Percentiles rank a stretch among this genome's conserved stretches.
Evolutionary conservation across 208 protist genomes (phyloP).

Genomic region (Crithidia expoeki): DNA sequence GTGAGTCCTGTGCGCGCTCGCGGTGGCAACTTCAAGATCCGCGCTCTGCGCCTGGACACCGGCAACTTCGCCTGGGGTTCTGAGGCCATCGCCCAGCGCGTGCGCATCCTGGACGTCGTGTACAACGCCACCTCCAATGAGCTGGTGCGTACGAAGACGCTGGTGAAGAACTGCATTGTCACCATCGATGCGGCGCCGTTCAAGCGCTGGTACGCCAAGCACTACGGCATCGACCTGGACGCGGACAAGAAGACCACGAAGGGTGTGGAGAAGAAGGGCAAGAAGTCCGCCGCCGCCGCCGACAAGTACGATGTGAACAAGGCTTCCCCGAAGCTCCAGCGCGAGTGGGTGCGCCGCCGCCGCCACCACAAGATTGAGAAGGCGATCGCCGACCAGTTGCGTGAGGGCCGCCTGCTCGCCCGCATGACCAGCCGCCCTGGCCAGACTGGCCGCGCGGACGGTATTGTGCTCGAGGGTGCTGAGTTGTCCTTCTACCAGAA

Average conservation of each 20-base stretch:
- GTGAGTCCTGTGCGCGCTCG: slow-evolving; percentile 96
- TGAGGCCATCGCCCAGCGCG: slow-evolving; percentile 90
- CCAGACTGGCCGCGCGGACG: slow-evolving; percentile 97
- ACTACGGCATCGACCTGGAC: slow-evolving; percentile 96
- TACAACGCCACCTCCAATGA: slow-evolving; percentile 99
- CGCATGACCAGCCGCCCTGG: slow-evolving; percentile 97
- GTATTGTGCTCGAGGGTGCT: slow-evolving; percentile 99
- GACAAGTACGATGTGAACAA: slow-evolving; percentile 84
- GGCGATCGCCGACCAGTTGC: slow-evolving; percentile 93
- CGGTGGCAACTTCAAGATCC: slow-evolving; percentile 98
- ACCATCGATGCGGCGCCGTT: slow-evolving; percentile 98
- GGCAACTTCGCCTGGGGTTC: slow-evolving; percentile 99
- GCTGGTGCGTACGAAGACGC: slow-evolving; percentile 99
- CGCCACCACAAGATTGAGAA: slow-evolving; percentile 83
- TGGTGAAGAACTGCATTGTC: slow-evolving; percentile 99
- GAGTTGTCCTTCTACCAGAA: slow-evolving; percentile 99
- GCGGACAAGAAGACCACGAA: not conserved
- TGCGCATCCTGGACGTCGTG: slow-evolving; percentile 97
- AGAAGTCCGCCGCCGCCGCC: slow-evolving; percentile 59
- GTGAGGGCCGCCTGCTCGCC: slow-evolving; percentile 95
- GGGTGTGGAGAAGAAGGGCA: slow-evolving; percentile 78
- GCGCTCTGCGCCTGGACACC: slow-evolving; percentile 97
- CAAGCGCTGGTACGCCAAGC: slow-evolving; percentile 98
- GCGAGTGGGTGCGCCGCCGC: slow-evolving; percentile 77
- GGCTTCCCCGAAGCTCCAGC: slow-evolving; percentile 61